phyloP scores from a whole-genome alignment of 1,284 basidiomycete species.

The Trametes pubescens region DNA sequence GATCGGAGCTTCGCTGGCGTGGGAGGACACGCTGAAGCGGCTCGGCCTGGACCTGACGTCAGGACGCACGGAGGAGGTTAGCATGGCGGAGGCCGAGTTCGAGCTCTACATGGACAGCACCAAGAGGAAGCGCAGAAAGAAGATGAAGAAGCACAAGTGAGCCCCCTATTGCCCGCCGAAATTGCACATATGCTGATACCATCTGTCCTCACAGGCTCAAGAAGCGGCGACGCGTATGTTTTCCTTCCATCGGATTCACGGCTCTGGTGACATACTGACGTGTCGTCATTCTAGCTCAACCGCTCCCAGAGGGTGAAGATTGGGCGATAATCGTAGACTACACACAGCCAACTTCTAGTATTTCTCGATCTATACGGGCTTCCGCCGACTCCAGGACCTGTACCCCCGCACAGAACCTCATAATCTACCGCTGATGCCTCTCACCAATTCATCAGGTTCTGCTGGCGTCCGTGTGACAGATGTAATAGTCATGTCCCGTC shows the following conservation, averaged over 20 bases:
- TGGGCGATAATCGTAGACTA: slow-evolving; percentile 36
- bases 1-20: slow-evolving; percentile 64
- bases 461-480: not conserved
- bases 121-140: slow-evolving; percentile 83
- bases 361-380: slow-evolving; percentile 18
- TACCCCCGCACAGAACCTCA: slow-evolving; percentile 23
- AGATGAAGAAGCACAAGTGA: slow-evolving; percentile 93
- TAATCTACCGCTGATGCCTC: slow-evolving; percentile 32
- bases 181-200: slow-evolving; percentile 14
- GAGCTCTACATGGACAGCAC: slow-evolving; percentile 78
- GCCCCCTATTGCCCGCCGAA: slow-evolving; percentile 41
- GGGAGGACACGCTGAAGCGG: slow-evolving; percentile 68
- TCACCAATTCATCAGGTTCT: slow-evolving; percentile 22
- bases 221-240: slow-evolving; percentile 65
- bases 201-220: slow-evolving; percentile 52
- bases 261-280: slow-evolving; percentile 13
- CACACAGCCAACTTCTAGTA: slow-evolving; percentile 6
- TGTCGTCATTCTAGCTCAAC: slow-evolving; percentile 25
- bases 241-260: not conserved
- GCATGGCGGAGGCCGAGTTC: slow-evolving; percentile 63
- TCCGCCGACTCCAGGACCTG: slow-evolving; percentile 24
- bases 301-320: slow-evolving; percentile 40
- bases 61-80: slow-evolving; percentile 55
- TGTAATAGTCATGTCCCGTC: not conserved
- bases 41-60: slow-evolving; percentile 64